Evolutionary conservation across 164 flowering plant genomes (phyloP).

Genomic region (Piper betle): DNA sequence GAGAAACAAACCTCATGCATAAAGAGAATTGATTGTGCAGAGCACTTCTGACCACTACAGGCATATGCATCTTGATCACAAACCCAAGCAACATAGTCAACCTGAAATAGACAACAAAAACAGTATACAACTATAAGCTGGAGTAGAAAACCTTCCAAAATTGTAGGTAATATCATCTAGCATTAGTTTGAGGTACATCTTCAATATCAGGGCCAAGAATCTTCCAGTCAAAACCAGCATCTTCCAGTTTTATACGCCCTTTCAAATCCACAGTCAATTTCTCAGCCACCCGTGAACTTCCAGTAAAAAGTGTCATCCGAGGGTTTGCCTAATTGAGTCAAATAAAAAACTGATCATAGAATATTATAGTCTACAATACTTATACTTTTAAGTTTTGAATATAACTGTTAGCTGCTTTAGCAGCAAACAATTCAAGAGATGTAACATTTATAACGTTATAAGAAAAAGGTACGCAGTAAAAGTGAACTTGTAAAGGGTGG

Average conservation of each 20-base stretch:
- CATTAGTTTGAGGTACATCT: constrained; percentile 31
- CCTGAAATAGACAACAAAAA: constrained; percentile 28
- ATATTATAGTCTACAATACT: not conserved
- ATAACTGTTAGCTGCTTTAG: too few species aligned
- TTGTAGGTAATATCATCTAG: not conserved
- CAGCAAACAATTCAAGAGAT: too few species aligned
- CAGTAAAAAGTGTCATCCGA: constrained; percentile 93
- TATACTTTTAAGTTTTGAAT: too few species aligned
- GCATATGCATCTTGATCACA: constrained; percentile 99
- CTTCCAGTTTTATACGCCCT: constrained; percentile 89
- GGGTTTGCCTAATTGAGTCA: constrained; percentile 57
- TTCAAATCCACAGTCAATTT: constrained; percentile 77
- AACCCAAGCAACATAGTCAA: constrained; percentile 95
- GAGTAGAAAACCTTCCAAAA: not conserved
- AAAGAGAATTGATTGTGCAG: constrained; percentile 88
- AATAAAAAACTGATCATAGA: constrained; percentile 67
- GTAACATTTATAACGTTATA: too few species aligned
- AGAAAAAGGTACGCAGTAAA: too few species aligned
- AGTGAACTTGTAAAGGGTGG: too few species aligned
- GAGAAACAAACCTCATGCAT: constrained; percentile 73
- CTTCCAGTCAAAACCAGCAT: constrained; percentile 99
- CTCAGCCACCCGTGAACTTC: constrained; percentile 95
- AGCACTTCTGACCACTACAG: constrained; percentile 96
- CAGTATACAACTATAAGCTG: not conserved
- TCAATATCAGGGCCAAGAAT: constrained; percentile 94